These are phyloP conservation scores for Condylostoma magnum DNA, from an alignment of 169 alveolate genomes.

Conservation along the genomic window DNA sequence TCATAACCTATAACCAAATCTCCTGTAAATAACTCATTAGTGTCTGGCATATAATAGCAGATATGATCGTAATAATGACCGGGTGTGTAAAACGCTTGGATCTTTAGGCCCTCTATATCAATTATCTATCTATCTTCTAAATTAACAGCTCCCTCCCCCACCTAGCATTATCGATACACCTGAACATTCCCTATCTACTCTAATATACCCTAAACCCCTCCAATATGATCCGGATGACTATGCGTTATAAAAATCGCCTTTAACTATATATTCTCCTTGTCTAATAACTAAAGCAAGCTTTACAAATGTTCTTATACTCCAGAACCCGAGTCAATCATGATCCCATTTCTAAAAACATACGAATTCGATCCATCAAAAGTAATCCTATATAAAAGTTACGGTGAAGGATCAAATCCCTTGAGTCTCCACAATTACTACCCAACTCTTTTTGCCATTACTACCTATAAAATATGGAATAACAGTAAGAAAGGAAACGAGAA, in stretches of 20 bases:
- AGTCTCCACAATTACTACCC: too few species aligned
- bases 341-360: not conserved
- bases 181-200: not conserved
- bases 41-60: not conserved
- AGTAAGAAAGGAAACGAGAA: too few species aligned
- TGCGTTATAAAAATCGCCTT: slow-evolving; percentile 12
- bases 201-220: not conserved
- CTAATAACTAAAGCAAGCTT: not conserved
- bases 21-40: slow-evolving; percentile 17
- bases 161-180: not conserved
- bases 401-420: slow-evolving; percentile 21
- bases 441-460: too few species aligned
- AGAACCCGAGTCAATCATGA: slow-evolving; percentile 11
- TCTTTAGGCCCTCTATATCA: not conserved
- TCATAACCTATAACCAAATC: slow-evolving; percentile 8
- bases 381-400: slow-evolving; percentile 13
- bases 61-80: slow-evolving; percentile 19
- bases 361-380: slow-evolving; percentile 18
- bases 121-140: not conserved
- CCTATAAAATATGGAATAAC: too few species aligned
- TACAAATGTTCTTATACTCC: not conserved
- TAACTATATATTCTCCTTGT: not conserved
- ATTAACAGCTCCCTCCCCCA: not conserved
- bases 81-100: slow-evolving; percentile 4
- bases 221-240: slow-evolving; percentile 18